phyloP scores from a whole-genome alignment of 176 grass and related monocot species.

The Alopecurus myosuroides region DNA sequence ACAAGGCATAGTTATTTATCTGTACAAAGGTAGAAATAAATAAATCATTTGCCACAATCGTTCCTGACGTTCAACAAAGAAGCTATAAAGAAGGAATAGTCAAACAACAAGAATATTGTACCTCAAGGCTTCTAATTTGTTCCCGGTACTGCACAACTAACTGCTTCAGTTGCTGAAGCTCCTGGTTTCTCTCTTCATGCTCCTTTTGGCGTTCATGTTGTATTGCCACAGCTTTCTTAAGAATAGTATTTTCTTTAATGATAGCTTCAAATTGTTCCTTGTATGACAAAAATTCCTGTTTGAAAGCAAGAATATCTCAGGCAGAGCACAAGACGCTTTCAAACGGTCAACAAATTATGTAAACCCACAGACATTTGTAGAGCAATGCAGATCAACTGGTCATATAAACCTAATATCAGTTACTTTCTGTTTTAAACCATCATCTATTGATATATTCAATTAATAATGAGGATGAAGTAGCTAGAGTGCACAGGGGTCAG shows the following conservation, averaged over 20 bases:
- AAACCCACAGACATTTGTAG: not conserved
- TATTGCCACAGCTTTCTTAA: slow-evolving; percentile 78
- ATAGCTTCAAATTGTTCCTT: slow-evolving; percentile 60
- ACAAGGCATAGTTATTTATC: slow-evolving; percentile 70
- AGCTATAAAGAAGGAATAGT: not conserved
- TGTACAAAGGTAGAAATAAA: not conserved
- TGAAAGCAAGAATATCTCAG: not conserved
- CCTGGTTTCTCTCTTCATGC: slow-evolving; percentile 42
- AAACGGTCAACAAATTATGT: not conserved
- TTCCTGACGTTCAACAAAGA: not conserved
- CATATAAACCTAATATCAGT: not conserved
- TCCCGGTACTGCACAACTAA: slow-evolving; percentile 66
- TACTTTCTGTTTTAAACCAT: not conserved
- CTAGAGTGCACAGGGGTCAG: not conserved
- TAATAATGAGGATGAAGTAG: not conserved
- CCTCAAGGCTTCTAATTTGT: slow-evolving; percentile 70
- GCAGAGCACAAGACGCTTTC: not conserved
- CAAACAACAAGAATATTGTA: not conserved
- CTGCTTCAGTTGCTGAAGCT: slow-evolving; percentile 66
- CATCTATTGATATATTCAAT: not conserved
- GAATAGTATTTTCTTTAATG: slow-evolving; percentile 52
- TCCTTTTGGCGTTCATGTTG: slow-evolving; percentile 71
- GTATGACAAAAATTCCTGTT: slow-evolving; percentile 51
- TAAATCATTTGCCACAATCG: not conserved
- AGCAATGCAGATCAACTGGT: not conserved